Conservation (phyloP, 2,329 filamentous ascomycete genomes). For the Uncinocarpus reesii region DNA sequence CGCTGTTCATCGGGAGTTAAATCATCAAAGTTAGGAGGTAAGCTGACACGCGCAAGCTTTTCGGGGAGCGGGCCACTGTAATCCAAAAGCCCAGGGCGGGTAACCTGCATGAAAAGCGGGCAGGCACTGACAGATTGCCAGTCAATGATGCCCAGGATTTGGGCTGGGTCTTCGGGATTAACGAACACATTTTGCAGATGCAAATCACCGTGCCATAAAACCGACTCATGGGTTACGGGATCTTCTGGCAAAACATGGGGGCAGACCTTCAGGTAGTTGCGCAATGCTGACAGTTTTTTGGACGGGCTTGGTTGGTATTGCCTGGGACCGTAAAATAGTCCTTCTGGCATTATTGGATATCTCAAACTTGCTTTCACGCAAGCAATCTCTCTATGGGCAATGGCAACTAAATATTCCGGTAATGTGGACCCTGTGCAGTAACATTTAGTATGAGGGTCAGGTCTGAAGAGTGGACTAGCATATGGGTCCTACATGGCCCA, state of each 20-base stretch:
- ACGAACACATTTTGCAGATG: conserved; percentile 35
- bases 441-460: neutral
- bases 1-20: conserved; percentile 19
- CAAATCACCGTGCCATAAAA: conserved; percentile 35
- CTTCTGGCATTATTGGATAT: conserved; percentile 21
- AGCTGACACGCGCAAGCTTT: conserved; percentile 13
- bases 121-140: conserved; percentile 20
- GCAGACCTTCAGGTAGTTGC: conserved; percentile 27
- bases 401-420: conserved; percentile 25
- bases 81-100: conserved; percentile 19
- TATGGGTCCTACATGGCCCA: conserved; percentile 23
- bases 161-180: conserved; percentile 15
- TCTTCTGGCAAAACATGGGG: conserved; percentile 26
- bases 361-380: conserved; percentile 24
- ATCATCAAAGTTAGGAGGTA: conserved; percentile 19
- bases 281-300: conserved; percentile 23
- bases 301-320: conserved; percentile 26
- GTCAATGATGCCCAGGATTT: conserved; percentile 21
- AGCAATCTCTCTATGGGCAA: conserved; percentile 27
- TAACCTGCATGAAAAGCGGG: conserved; percentile 20
- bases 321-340: conserved; percentile 21
- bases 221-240: conserved; percentile 20
- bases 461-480: too few species aligned
- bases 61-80: conserved; percentile 20
- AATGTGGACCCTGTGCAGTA: conserved; percentile 25